These are phyloP conservation scores for Zygoascus biomembranicola DNA, from an alignment of 805 yeast genomes.

Conservation along the genomic window DNA sequence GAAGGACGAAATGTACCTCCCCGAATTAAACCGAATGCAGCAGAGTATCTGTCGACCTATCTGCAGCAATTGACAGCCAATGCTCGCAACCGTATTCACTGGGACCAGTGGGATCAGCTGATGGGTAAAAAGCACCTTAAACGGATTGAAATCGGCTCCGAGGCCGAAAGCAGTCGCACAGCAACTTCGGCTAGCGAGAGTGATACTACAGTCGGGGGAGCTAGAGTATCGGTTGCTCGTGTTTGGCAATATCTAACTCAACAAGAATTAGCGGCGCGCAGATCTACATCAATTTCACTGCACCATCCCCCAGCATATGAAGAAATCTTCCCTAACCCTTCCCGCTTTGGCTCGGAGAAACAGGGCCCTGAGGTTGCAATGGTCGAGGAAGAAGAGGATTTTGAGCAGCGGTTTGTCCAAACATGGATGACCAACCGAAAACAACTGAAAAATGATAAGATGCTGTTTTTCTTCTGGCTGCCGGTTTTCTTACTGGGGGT, in stretches of 20 bases:
- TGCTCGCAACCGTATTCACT: slow-evolving; percentile 14
- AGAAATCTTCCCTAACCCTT: slow-evolving; percentile 18
- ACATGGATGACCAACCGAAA: slow-evolving; percentile 35
- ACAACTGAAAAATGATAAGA: slow-evolving; percentile 59
- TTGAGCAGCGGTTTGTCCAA: slow-evolving; percentile 20
- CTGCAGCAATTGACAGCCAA: slow-evolving; percentile 11
- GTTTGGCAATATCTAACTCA: slow-evolving; percentile 15
- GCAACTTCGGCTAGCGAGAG: slow-evolving; percentile 7
- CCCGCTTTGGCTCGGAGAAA: not conserved
- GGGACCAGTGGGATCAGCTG: slow-evolving; percentile 5
- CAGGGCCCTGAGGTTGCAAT: not conserved
- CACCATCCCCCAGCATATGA: slow-evolving; percentile 21
- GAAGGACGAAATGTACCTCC: not conserved
- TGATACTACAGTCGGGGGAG: slow-evolving; percentile 11
- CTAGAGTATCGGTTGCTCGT: slow-evolving; percentile 7
- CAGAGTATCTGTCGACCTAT: slow-evolving; percentile 15
- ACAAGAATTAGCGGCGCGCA: not conserved
- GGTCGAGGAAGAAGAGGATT: slow-evolving; percentile 2
- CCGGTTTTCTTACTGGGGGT: slow-evolving; percentile 49
- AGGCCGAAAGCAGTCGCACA: not conserved
- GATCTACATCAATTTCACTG: not conserved
- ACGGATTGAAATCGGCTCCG: not conserved
- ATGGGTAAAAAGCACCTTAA: not conserved
- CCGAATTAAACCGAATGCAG: not conserved
- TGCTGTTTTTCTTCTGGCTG: slow-evolving; percentile 86